Base-by-base conservation (phyloP, 1,284 basidiomycete genomes). In the Gomphus bonarii region DNA sequence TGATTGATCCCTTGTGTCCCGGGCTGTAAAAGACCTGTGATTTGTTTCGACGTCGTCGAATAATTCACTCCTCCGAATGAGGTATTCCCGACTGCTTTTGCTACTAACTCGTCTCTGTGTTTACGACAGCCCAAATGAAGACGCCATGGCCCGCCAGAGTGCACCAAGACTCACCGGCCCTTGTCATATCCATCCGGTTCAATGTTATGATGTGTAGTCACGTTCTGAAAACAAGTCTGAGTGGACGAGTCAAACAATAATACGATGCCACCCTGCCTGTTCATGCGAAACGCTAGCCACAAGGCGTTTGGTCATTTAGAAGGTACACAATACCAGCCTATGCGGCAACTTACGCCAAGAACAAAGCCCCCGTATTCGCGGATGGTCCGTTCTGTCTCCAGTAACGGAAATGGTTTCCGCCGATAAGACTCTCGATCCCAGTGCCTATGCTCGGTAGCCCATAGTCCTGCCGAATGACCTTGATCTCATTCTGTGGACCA, bases 311-410 rank as follows among this genome's bases (percentile, higher is more conserved):
- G 8, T 30, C 2, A 20, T 22, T 25, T 4, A 22, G 12, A 46
- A 33, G 47, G 11, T 2, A 40, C 16, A 38, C 7, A 47, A 40
- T 36, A 6, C 9, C 61, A 16, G 25, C 25, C 25, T 18, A 40
- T 9, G 36, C 46, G 28, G 22, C 18, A 69, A 25, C 80, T 64
- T 67, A 84, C 80, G 82, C 84, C 36, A 85, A 70, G 67, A 85
- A 89, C 74, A 84, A 81, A 7, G 84, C 82, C 1, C 78, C 78
- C 36, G 74, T 81, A 59, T 82, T 63, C 0, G 78, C 81, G 14
- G 28, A 58, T 0, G 80, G 74, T 0, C 86, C 86, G 58, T 88
- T 85, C 71, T 89, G 87, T 63, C 81, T 81, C 78, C 79, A 88
- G 12, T 56, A 79, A 80, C 82, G 73, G 64, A 85, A 78, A 64